Evolutionary conservation across 1,284 basidiomycete genomes (phyloP).

Genomic region (Caloboletus firmus): DNA sequence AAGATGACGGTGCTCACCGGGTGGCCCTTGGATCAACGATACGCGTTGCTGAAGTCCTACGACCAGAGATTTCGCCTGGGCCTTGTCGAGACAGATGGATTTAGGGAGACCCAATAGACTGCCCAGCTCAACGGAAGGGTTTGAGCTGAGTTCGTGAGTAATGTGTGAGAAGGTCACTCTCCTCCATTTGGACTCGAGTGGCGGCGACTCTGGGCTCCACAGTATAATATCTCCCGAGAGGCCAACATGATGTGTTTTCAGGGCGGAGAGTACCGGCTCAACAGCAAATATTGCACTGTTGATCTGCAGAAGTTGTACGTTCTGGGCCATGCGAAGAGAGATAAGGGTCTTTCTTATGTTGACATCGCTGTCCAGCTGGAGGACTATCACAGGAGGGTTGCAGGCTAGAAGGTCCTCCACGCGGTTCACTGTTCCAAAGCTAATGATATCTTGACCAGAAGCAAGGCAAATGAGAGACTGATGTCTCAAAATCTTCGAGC

Average conservation of each 20-base stretch:
- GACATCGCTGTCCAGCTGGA: constrained; percentile 49
- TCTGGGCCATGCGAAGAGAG: constrained; percentile 36
- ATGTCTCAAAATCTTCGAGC: constrained; percentile 45
- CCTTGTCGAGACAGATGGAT: constrained; percentile 46
- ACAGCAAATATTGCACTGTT: constrained; percentile 58
- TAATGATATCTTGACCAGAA: constrained; percentile 46
- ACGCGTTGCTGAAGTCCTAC: constrained; percentile 50
- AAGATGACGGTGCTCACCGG: constrained; percentile 42
- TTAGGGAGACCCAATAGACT: constrained; percentile 37
- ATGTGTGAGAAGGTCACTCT: constrained; percentile 31
- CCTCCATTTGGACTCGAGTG: not conserved
- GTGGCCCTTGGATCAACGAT: constrained; percentile 65
- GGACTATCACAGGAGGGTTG: constrained; percentile 48
- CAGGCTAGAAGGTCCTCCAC: constrained; percentile 51
- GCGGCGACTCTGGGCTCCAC: constrained; percentile 39
- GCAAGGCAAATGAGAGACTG: constrained; percentile 53
- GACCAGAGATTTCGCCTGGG: constrained; percentile 51
- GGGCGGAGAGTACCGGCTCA: constrained; percentile 53
- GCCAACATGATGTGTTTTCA: constrained; percentile 43
- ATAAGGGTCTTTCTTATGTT: constrained; percentile 40
- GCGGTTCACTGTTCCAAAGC: constrained; percentile 53
- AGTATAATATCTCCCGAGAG: constrained; percentile 50
- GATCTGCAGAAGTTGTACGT: constrained; percentile 51
- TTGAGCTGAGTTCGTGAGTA: constrained; percentile 31
- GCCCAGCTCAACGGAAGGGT: constrained; percentile 42